Evolutionary conservation across 768 basidiomycete species (phyloP), one percentile per base, ranked within the genome.

Genomic region (Gymnopilus junonius): DNA sequence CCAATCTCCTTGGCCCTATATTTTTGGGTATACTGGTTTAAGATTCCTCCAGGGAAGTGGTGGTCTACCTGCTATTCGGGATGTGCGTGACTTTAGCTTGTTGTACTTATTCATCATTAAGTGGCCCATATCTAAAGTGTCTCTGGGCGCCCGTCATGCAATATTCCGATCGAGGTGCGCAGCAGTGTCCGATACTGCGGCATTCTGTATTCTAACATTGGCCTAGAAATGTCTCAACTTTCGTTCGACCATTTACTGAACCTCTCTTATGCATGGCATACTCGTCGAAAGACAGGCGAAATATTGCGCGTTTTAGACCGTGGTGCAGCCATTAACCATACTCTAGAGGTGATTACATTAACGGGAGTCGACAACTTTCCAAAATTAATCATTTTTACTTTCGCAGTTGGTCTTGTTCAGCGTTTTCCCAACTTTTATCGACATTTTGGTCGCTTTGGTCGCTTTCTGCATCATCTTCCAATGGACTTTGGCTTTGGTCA

Each of bases 141-240:
- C 80, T 94, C 2, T 96, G 94, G 92, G 85, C 90, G 2, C 93
- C 94, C 1, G 91, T 99, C 43, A 91, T 94, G 85, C 93, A 94
- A 75, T 92, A 88, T 73, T 93, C 92, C 0, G 93, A 96, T 71
- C 79, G 89, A 69, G 85, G 86, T 85, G 65, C 29, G 48, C 62
- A 77, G 70, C 45, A 3, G 37, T 23, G 29, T 43, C 42, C 25
- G 23, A 29, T 29, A 5, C 23, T 43, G 17, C 10, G 20, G 39
- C 11, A 17, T n/a, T 43, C 31, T 27, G 32, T 25, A 54, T 42
- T 20, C 54, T 46, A 32, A 43, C 51, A 21, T 20, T 58, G 4
- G 62, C 34, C 25, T 67, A 89, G 92, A 93, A 75, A 95, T 97
- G 94, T 90, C 90, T 1, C 83, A 88, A 69, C 80, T 95, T 56